phyloP scores from a whole-genome alignment of 2,329 filamentous ascomycete genomes.

The Podosphaera fusca region DNA sequence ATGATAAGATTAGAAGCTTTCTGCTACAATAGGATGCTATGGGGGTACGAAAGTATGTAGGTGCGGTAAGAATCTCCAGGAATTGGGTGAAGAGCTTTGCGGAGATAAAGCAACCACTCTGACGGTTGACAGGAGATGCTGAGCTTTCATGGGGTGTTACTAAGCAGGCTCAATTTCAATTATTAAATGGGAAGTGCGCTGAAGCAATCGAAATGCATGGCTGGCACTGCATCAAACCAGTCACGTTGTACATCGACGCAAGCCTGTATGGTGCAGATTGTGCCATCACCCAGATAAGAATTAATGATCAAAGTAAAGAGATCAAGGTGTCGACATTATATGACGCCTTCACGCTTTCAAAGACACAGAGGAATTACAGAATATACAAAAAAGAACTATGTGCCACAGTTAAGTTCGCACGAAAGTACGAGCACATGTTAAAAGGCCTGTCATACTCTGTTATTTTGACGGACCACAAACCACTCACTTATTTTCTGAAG shows the following conservation, averaged over 20 bases:
- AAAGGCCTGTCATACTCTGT: too few relatives aligned
- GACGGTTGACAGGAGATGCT: background rate
- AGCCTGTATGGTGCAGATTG: conserved; percentile 2
- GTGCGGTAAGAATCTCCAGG: background rate
- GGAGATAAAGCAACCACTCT: background rate
- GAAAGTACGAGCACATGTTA: conserved; percentile 2
- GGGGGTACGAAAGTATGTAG: background rate
- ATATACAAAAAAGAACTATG: background rate
- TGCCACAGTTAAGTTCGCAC: conserved; percentile 2
- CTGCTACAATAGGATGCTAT: background rate
- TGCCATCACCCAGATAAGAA: conserved; percentile 1
- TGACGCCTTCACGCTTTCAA: conserved; percentile 1
- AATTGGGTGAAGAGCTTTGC: too few relatives aligned
- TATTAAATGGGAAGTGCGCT: background rate
- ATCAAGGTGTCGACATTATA: background rate
- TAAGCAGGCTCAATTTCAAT: conserved; percentile 1
- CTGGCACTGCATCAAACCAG: background rate
- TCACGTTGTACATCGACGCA: background rate
- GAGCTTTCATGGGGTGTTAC: background rate
- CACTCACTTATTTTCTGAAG: background rate
- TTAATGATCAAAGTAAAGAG: background rate
- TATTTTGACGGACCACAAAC: background rate
- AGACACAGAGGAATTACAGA: conserved; percentile 3
- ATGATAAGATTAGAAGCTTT: background rate
- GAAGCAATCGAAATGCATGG: background rate